Evolutionary conservation across 2,329 filamentous ascomycete species (phyloP).

Genomic region (Oidium heveae): DNA sequence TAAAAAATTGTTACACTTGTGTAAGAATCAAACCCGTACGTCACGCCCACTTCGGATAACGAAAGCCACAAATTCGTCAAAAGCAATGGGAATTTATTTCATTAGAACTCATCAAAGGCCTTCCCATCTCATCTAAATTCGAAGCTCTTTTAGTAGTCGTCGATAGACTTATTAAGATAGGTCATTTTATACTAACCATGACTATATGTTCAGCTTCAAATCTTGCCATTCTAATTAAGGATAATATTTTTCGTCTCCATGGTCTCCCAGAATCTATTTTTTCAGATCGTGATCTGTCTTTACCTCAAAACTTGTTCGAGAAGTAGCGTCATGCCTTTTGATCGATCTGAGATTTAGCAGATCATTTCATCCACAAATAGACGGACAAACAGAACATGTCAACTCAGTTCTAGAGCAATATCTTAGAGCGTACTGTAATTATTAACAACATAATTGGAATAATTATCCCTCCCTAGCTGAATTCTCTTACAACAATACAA

Average conservation of each 20-base stretch:
- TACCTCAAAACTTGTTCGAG: neutral
- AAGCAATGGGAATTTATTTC: neutral
- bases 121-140: neutral
- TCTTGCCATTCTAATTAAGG: neutral
- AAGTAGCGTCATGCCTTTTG: neutral
- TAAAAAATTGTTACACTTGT: neutral
- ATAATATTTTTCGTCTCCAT: neutral
- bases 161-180: neutral
- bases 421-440: constrained; percentile 2
- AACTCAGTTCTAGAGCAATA: constrained; percentile 3
- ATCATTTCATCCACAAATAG: constrained; percentile 2
- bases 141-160: neutral
- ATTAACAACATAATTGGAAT: constrained; percentile 3
- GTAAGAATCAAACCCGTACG: neutral
- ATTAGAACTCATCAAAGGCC: neutral
- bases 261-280: neutral
- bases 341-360: neutral
- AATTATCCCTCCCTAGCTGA: constrained; percentile 1
- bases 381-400: constrained; percentile 1
- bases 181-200: neutral
- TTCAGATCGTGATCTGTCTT: neutral
- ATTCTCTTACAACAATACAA: constrained; percentile 3
- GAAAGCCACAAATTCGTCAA: neutral
- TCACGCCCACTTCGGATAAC: neutral
- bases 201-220: neutral